These are phyloP conservation scores for Annulohypoxylon truncatum DNA, from an alignment of 2,329 filamentous ascomycete genomes.

Conservation along the genomic window DNA sequence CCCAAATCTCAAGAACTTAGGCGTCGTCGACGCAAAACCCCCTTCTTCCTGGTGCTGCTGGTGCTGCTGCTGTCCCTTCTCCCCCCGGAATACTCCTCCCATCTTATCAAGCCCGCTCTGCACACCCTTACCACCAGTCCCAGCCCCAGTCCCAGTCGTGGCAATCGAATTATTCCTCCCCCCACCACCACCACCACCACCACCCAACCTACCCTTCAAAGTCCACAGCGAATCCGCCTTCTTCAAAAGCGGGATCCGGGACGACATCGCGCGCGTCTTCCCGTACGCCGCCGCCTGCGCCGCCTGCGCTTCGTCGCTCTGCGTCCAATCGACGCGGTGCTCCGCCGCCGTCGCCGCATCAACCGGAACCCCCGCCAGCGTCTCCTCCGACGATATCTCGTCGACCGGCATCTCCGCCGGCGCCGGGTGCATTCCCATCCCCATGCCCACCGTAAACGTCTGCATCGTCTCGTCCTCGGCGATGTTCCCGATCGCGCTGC, in stretches of 20 bases:
- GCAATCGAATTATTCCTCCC: slow-evolving; percentile 36
- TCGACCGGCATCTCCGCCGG: slow-evolving; percentile 30
- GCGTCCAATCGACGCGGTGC: slow-evolving; percentile 68
- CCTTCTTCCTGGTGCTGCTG: not conserved
- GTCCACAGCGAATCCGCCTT: slow-evolving; percentile 64
- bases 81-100: no score
- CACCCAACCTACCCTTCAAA: slow-evolving; percentile 57
- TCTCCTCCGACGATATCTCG: slow-evolving; percentile 43
- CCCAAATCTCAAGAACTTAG: slow-evolving; percentile 52
- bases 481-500: slow-evolving; percentile 31
- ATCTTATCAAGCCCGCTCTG: not conserved
- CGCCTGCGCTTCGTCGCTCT: slow-evolving; percentile 60
- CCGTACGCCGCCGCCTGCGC: slow-evolving; percentile 16
- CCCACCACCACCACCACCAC: slow-evolving; percentile 51
- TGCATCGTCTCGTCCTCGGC: slow-evolving; percentile 31
- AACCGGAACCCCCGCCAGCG: slow-evolving; percentile 42
- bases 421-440: slow-evolving; percentile 9
- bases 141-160: not conserved
- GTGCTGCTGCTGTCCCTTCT: not conserved
- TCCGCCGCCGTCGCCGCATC: slow-evolving; percentile 45
- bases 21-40: slow-evolving; percentile 20
- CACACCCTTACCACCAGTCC: slow-evolving; percentile 45
- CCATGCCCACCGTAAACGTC: not conserved
- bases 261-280: slow-evolving; percentile 28
- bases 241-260: slow-evolving; percentile 50